Evolutionary conservation across 2,329 filamentous ascomycete genomes (phyloP).

Genomic region (Ilyonectria mors-panacis): DNA sequence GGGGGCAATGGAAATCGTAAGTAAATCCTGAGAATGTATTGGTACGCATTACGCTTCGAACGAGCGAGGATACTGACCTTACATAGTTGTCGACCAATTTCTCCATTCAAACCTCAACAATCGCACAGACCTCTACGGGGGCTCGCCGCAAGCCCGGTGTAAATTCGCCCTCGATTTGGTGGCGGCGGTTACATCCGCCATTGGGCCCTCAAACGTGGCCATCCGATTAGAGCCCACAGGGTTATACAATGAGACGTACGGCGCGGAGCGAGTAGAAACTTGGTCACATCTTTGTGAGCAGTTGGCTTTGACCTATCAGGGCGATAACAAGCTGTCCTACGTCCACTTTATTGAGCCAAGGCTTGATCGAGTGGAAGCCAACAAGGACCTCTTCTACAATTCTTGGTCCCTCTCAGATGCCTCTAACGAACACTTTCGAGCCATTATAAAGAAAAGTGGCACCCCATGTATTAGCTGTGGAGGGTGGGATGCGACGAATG

Average conservation of each 20-base stretch:
- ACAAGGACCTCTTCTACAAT: background rate
- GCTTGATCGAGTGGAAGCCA: slow-evolving; percentile 11
- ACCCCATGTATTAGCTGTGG: slow-evolving; percentile 9
- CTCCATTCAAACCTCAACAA: slow-evolving; percentile 14
- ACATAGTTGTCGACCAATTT: slow-evolving; percentile 7
- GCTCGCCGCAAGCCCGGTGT: background rate
- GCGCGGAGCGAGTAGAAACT: slow-evolving; percentile 4
- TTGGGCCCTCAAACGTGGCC: slow-evolving; percentile 10
- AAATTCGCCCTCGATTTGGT: slow-evolving; percentile 13
- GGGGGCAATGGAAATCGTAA: slow-evolving; percentile 21
- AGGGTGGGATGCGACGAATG: slow-evolving; percentile 1
- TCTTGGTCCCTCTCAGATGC: slow-evolving; percentile 2
- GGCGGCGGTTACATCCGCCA: background rate
- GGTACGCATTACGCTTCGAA: too few species aligned
- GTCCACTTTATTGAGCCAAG: slow-evolving; percentile 15
- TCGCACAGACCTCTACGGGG: slow-evolving; percentile 5
- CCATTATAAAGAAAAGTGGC: background rate
- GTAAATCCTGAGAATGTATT: background rate
- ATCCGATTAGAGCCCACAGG: slow-evolving; percentile 10
- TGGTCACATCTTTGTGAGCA: background rate
- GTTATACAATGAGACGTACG: slow-evolving; percentile 6
- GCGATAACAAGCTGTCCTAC: slow-evolving; percentile 9
- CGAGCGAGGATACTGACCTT: background rate
- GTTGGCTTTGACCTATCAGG: slow-evolving; percentile 1
- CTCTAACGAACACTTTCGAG: slow-evolving; percentile 9